phyloP scores from a whole-genome alignment of 2,329 filamentous ascomycete species.

The Fusarium tanahbumbuense region DNA sequence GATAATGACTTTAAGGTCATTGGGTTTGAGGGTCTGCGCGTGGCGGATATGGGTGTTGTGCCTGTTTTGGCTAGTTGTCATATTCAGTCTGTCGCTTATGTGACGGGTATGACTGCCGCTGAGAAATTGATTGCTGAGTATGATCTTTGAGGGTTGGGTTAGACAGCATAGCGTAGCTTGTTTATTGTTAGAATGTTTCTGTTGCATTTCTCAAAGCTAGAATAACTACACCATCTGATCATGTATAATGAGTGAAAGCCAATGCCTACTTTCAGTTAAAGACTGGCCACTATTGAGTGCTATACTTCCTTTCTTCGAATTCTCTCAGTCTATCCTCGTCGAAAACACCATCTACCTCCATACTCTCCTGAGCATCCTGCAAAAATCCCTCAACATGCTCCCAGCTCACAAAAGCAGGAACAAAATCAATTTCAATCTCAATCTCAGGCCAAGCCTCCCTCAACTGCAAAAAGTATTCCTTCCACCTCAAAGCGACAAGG shows the following conservation, averaged over 20 bases:
- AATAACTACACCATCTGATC: background rate
- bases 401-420: background rate
- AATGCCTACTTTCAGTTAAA: accelerated
- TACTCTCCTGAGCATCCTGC: background rate
- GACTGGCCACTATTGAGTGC: background rate
- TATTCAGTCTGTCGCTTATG: constrained; percentile 64
- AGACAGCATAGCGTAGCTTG: background rate
- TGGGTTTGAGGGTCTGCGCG: constrained; percentile 35
- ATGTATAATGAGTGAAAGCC: background rate
- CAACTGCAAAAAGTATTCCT: background rate
- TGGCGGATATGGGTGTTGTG: constrained; percentile 42
- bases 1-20: constrained; percentile 50
- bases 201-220: background rate
- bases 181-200: background rate
- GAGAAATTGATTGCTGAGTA: constrained; percentile 53
- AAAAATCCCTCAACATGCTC: background rate
- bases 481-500: background rate
- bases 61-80: constrained; percentile 61
- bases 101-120: constrained; percentile 62
- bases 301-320: background rate
- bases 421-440: background rate
- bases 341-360: background rate
- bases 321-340: background rate
- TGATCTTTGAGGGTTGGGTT: background rate
- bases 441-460: background rate